A percentile compares a stretch with the other conserved stretches of the same genome.
phyloP scores from a whole-genome alignment of 2,329 filamentous ascomycete species.

The Xylaria sp. region DNA sequence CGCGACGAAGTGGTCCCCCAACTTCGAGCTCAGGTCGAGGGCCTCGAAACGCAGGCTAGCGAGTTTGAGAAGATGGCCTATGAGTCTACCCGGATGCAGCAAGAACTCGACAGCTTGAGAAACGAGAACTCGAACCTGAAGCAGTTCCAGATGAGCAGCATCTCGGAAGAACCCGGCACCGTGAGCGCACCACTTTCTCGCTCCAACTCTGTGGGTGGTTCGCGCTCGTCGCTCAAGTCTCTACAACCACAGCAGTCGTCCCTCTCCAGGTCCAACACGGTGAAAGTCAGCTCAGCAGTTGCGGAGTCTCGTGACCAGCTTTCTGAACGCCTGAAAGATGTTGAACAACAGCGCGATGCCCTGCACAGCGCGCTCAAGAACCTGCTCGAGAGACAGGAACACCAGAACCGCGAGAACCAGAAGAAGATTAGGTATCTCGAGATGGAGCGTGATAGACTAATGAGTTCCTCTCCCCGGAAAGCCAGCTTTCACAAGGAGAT shows the following conservation, averaged over 20 bases:
- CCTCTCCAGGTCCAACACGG: constrained; percentile 56
- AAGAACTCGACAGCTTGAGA: constrained; percentile 70
- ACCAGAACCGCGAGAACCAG: constrained; percentile 75
- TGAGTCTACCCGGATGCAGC: constrained; percentile 78
- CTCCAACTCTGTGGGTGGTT: constrained; percentile 36
- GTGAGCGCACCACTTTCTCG: constrained; percentile 39
- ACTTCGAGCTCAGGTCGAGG: constrained; percentile 69
- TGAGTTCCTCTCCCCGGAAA: constrained; percentile 63
- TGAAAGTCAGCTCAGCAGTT: constrained; percentile 38
- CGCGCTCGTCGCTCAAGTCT: constrained; percentile 47
- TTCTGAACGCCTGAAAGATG: constrained; percentile 79
- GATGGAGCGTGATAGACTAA: constrained; percentile 67
- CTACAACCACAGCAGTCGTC: constrained; percentile 32
- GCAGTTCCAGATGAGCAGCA: constrained; percentile 31
- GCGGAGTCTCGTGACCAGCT: constrained; percentile 61
- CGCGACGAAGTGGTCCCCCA: constrained; percentile 83
- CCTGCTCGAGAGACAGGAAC: constrained; percentile 77
- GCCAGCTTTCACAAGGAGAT: constrained; percentile 83
- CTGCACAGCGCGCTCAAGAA: constrained; percentile 82
- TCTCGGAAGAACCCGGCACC: constrained; percentile 33
- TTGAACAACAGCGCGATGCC: constrained; percentile 89
- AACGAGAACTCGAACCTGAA: constrained; percentile 58
- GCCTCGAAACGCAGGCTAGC: constrained; percentile 67
- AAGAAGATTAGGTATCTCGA: constrained; percentile 76
- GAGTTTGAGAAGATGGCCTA: constrained; percentile 70